These are phyloP conservation scores for Carex cristatella DNA, from an alignment of 176 grass and related monocot species.

Conservation along the genomic window DNA sequence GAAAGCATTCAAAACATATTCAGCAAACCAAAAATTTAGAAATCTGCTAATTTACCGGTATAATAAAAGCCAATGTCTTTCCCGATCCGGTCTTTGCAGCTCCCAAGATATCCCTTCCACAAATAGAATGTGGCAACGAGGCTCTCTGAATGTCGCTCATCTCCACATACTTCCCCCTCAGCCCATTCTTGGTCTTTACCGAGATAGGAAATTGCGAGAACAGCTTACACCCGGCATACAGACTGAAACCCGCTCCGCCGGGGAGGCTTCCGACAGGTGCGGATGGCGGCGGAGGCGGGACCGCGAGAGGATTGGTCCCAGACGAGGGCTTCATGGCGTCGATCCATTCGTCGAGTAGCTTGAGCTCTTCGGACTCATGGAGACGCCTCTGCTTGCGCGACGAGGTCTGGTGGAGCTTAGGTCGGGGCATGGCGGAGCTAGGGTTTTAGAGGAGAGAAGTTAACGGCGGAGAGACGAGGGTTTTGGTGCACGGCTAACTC, in stretches of 20 bases:
- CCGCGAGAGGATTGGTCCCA: conserved; percentile 51
- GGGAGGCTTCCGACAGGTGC: neutral
- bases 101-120: conserved; percentile 78
- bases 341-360: conserved; percentile 70
- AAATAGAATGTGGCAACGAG: conserved; percentile 72
- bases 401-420: neutral
- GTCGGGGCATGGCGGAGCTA: conserved; percentile 43
- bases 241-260: conserved; percentile 33
- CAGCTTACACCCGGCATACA: conserved; percentile 50
- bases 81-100: conserved; percentile 87
- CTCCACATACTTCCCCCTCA: conserved; percentile 46
- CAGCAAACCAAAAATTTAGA: conserved; percentile 14
- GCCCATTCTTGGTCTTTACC: conserved; percentile 53
- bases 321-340: conserved; percentile 54
- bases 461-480: neutral
- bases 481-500: neutral
- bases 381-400: conserved; percentile 42
- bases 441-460: conserved; percentile 24
- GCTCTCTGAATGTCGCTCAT: conserved; percentile 95
- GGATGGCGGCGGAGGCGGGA: conserved; percentile 11
- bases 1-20: neutral
- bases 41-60: conserved; percentile 41
- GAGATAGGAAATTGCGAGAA: conserved; percentile 76
- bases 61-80: conserved; percentile 85
- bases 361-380: conserved; percentile 57